Evolutionary conservation across 805 yeast genomes (phyloP).

Genomic region (Wickerhamiella australiensis): DNA sequence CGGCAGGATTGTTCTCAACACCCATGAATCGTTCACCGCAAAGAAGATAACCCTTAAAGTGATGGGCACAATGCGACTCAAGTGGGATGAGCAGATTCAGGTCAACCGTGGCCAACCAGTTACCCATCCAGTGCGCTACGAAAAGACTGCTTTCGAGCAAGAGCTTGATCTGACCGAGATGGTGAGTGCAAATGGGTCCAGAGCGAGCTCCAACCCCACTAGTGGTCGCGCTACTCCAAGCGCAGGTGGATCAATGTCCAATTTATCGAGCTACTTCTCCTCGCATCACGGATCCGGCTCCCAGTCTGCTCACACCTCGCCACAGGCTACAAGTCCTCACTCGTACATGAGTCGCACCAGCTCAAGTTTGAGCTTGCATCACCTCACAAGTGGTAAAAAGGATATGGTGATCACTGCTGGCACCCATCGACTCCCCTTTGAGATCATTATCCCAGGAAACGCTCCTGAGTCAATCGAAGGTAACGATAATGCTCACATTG

Average conservation of each 20-base stretch:
- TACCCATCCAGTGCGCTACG: slow-evolving; percentile 31
- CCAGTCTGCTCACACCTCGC: slow-evolving; percentile 5
- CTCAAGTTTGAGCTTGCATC: neutral
- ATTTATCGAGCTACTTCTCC: slow-evolving; percentile 24
- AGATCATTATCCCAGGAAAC: slow-evolving; percentile 70
- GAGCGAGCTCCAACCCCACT: slow-evolving; percentile 13
- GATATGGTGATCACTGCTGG: slow-evolving; percentile 36
- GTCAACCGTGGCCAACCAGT: slow-evolving; percentile 26
- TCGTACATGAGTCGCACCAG: slow-evolving; percentile 6
- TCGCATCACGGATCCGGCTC: slow-evolving; percentile 8
- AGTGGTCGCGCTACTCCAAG: slow-evolving; percentile 23
- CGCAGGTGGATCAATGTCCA: slow-evolving; percentile 20
- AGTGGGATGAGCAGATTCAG: slow-evolving; percentile 46
- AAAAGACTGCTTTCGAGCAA: slow-evolving; percentile 59
- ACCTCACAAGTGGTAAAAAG: neutral
- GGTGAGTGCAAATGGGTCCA: slow-evolving; percentile 1
- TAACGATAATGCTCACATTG: slow-evolving; percentile 61
- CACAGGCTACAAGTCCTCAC: slow-evolving; percentile 12
- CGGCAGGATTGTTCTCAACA: slow-evolving; percentile 67
- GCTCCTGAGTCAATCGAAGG: slow-evolving; percentile 86
- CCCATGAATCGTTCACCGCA: slow-evolving; percentile 61
- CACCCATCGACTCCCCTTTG: slow-evolving; percentile 83
- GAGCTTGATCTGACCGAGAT: slow-evolving; percentile 32
- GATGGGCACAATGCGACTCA: slow-evolving; percentile 52
- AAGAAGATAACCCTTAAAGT: slow-evolving; percentile 53